Evolutionary conservation across 1,139 yeast species (phyloP).

Genomic region (Candida pseudoviswanathii): DNA sequence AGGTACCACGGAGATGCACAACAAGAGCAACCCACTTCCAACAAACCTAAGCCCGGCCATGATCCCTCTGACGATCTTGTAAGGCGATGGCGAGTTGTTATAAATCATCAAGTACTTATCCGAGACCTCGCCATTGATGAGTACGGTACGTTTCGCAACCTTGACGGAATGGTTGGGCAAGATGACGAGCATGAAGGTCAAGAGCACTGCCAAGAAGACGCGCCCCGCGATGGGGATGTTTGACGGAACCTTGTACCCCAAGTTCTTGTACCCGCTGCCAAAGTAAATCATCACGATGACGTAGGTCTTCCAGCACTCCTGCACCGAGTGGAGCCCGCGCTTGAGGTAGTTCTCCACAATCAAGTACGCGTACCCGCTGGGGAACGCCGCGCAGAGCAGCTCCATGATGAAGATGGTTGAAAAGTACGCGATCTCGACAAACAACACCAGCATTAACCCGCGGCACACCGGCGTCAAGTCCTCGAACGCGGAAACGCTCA

Average conservation of each 20-base stretch:
- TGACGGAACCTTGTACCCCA: conserved; percentile 1
- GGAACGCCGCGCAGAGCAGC: neutral
- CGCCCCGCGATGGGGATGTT: neutral
- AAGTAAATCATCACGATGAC: conserved; percentile 2
- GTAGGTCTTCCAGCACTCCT: conserved; percentile 1
- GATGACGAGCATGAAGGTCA: neutral
- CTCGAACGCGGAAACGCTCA: neutral
- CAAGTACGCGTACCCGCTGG: neutral
- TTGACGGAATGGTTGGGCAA: neutral
- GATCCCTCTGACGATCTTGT: neutral
- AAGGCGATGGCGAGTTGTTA: conserved; percentile 2
- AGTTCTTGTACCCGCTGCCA: conserved; percentile 4
- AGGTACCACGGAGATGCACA: neutral
- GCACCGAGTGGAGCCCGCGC: neutral
- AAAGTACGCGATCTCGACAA: neutral
- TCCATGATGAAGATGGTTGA: neutral
- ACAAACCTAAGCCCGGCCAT: neutral
- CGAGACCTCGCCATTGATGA: neutral
- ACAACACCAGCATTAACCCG: neutral
- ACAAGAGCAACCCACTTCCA: conserved; percentile 2
- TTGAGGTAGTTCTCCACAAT: conserved; percentile 1
- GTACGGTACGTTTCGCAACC: neutral
- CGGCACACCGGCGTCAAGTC: conserved; percentile 1
- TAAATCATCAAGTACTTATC: conserved; percentile 4
- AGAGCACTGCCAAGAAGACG: neutral